phyloP scores from a whole-genome alignment of 179 eudicot genomes.

The Amaranthus tricolor region DNA sequence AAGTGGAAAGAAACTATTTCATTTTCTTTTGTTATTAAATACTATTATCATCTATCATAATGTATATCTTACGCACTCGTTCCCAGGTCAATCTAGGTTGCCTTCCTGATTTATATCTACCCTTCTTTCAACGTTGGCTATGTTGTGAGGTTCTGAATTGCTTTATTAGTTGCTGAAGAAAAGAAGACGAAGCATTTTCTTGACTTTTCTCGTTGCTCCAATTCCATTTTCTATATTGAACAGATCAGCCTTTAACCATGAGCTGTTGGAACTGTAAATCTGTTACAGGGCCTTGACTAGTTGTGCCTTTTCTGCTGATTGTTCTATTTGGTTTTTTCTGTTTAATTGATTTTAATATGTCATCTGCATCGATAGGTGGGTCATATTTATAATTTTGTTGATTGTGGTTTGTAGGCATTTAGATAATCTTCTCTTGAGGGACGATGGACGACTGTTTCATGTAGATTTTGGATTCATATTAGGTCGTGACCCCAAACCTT shows the following conservation, averaged over 20 bases:
- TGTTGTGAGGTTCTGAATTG: neutral
- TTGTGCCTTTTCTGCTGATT: neutral
- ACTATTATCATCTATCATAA: too few relatives aligned
- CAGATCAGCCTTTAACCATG: neutral
- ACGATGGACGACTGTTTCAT: constrained; percentile 94
- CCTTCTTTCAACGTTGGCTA: neutral
- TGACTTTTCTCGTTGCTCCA: constrained; percentile 3
- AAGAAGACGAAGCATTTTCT: neutral
- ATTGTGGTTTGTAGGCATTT: constrained; percentile 64
- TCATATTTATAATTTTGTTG: constrained; percentile 14
- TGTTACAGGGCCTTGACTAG: neutral
- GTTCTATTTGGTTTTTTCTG: neutral
- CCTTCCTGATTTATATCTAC: constrained; percentile 1
- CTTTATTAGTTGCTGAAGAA: neutral
- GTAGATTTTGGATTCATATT: constrained; percentile 95
- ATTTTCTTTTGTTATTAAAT: too few relatives aligned
- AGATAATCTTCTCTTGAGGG: constrained; percentile 86
- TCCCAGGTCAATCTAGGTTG: too few relatives aligned
- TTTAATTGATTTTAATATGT: neutral
- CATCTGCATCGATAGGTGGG: neutral
- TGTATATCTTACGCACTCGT: too few relatives aligned
- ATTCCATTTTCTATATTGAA: neutral
- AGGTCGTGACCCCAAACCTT: constrained; percentile 98
- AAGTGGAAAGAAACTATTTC: too few relatives aligned
- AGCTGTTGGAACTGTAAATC: neutral